phyloP scores from a whole-genome alignment of 2,329 filamentous ascomycete genomes.

The Clonostachys rhizophaga region DNA sequence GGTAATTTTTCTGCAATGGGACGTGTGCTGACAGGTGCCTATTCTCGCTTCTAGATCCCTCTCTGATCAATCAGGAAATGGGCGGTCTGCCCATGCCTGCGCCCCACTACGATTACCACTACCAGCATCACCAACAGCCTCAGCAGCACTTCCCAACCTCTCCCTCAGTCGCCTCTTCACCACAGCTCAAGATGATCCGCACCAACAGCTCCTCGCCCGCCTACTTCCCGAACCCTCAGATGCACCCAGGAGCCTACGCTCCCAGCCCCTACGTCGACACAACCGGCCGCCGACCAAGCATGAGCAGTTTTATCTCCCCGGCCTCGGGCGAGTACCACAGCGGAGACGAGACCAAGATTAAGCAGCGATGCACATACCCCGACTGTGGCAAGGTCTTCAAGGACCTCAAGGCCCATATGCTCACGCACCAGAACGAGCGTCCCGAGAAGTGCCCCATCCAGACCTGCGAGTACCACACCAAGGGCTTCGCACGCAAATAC shows the following conservation, averaged over 20 bases:
- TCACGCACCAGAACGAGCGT: slow-evolving; percentile 86
- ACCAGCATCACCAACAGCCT: slow-evolving; percentile 34
- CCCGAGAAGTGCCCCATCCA: slow-evolving; percentile 93
- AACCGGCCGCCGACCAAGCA: slow-evolving; percentile 58
- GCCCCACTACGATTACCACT: slow-evolving; percentile 41
- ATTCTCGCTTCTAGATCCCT: slow-evolving; percentile 39
- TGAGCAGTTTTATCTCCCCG: slow-evolving; percentile 64
- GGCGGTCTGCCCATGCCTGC: slow-evolving; percentile 38
- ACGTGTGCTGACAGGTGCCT: slow-evolving; percentile 26
- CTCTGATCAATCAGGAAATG: slow-evolving; percentile 52
- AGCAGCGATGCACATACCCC: slow-evolving; percentile 71
- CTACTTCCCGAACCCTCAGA: slow-evolving; percentile 15
- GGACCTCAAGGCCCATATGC: slow-evolving; percentile 89
- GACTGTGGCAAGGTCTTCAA: slow-evolving; percentile 87
- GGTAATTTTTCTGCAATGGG: slow-evolving; percentile 1
- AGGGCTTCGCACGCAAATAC: slow-evolving; percentile 92
- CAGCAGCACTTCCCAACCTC: slow-evolving; percentile 54
- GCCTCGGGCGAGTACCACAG: slow-evolving; percentile 54
- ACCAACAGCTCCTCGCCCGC: slow-evolving; percentile 58
- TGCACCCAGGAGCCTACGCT: slow-evolving; percentile 16
- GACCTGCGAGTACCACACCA: slow-evolving; percentile 86
- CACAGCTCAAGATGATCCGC: slow-evolving; percentile 40
- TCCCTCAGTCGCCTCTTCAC: slow-evolving; percentile 52
- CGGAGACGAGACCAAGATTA: slow-evolving; percentile 61
- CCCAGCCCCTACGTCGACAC: slow-evolving; percentile 49